Evolutionary conservation across 1,284 basidiomycete genomes (phyloP).

Genomic region (Cryptococcus jaspeensis): DNA sequence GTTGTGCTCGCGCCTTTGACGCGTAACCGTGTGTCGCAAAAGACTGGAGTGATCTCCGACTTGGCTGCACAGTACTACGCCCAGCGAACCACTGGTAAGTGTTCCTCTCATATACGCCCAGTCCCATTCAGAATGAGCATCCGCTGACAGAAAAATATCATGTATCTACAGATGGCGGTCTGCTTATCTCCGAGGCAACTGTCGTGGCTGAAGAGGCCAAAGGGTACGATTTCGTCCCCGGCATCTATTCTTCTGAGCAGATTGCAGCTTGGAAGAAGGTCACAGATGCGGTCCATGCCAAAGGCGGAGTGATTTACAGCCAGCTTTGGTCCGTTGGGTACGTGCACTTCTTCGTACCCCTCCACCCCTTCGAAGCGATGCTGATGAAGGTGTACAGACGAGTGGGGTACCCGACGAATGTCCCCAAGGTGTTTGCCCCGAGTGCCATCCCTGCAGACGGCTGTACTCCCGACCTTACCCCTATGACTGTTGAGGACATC

Average conservation of each 20-base stretch:
- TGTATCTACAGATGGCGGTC: slow-evolving; percentile 33
- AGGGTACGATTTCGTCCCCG: slow-evolving; percentile 12
- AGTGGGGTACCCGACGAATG: background rate
- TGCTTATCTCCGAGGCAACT: slow-evolving; percentile 41
- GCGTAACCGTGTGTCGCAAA: slow-evolving; percentile 32
- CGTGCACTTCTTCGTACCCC: too few relatives aligned
- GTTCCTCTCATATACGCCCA: too few relatives aligned
- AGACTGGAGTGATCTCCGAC: slow-evolving; percentile 25
- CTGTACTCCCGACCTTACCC: slow-evolving; percentile 20
- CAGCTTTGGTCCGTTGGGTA: slow-evolving; percentile 57
- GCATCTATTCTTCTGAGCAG: slow-evolving; percentile 26
- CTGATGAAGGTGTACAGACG: background rate
- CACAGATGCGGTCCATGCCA: slow-evolving; percentile 52
- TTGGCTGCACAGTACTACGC: slow-evolving; percentile 42
- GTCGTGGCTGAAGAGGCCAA: slow-evolving; percentile 24
- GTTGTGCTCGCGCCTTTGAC: slow-evolving; percentile 49
- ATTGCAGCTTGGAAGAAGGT: slow-evolving; percentile 41
- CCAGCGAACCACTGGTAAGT: slow-evolving; percentile 38
- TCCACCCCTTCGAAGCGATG: background rate
- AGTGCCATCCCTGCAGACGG: slow-evolving; percentile 17
- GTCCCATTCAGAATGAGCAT: too few relatives aligned
- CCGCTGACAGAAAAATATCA: too few relatives aligned
- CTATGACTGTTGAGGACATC: too few relatives aligned
- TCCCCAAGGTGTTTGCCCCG: background rate
- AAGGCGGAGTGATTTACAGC: slow-evolving; percentile 53